A percentile compares a stretch with the other conserved stretches of the same genome.
phyloP scores from a whole-genome alignment of 1,139 yeast species.

The Pichia sp. region DNA sequence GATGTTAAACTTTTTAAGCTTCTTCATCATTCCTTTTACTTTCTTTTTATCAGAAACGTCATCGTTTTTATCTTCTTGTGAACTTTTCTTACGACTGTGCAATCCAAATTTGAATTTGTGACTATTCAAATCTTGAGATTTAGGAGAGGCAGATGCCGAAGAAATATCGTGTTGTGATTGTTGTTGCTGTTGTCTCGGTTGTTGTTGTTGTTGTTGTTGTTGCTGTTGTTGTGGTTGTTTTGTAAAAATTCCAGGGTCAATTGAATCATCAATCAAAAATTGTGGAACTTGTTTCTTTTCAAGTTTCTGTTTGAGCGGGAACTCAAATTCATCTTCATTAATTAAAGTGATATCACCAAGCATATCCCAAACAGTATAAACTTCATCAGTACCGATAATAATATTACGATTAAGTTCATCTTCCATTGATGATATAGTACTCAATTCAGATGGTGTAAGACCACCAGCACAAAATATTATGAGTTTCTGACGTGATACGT shows the following conservation, averaged over 20 bases:
- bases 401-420: slow-evolving; percentile 61
- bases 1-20: slow-evolving; percentile 17
- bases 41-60: slow-evolving; percentile 12
- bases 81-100: background rate
- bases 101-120: slow-evolving; percentile 9
- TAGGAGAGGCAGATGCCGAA: too few species aligned
- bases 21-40: slow-evolving; percentile 20
- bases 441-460: slow-evolving; percentile 72
- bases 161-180: background rate
- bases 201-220: background rate
- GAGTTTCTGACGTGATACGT: slow-evolving; percentile 30
- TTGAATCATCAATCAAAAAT: slow-evolving; percentile 20
- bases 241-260: slow-evolving; percentile 11
- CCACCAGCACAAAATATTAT: slow-evolving; percentile 90
- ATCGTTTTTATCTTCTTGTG: background rate
- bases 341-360: slow-evolving; percentile 37
- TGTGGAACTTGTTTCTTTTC: slow-evolving; percentile 19
- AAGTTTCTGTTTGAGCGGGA: slow-evolving; percentile 21
- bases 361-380: slow-evolving; percentile 57
- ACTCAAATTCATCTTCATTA: slow-evolving; percentile 23
- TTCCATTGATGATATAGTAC: slow-evolving; percentile 70
- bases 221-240: too few species aligned
- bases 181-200: background rate
- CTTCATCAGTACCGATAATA: slow-evolving; percentile 76
- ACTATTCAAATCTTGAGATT: too few species aligned